Evolutionary conservation across 164 flowering plant species (phyloP), one percentile per base, ranked within the genome.

Genomic region (Vitis cinerea): DNA sequence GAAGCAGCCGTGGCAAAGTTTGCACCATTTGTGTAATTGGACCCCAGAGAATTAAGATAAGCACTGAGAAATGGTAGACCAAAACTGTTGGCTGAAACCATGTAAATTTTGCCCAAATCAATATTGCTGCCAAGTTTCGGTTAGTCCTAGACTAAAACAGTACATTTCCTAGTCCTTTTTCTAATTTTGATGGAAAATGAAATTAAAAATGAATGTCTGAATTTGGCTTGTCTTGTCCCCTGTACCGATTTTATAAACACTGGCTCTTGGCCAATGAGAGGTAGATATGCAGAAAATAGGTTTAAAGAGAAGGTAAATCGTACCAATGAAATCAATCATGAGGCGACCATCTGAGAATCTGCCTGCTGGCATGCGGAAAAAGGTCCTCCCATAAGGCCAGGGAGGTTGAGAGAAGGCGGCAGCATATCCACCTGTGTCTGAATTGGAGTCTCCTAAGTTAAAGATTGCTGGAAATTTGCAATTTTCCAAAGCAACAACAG

Each of bases 401-500:
- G 30, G 4, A 1, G 29, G 57, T 0, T 44, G 53, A 37, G 1
- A 0, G 9, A 71, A 67, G 17, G 66, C 16, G 6, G 77, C 77
- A 30, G 70, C 10, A 9, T 63, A 51, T 10, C 81, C 81, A 10
- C 78, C 81, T 17, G 81, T 78, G 56, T 78, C 81, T 10, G 81
- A 74, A 51, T 78, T 78, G 1, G 78, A 78, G 65, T 74, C 81
- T 3, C 76, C 81, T 3, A 78, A 74, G 68, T 74, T 78, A 27
- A 74, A 74, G 61, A 74, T 74, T 15, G 81, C 81, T 2, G 78
- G 78, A 58, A 78, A 78, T 10, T 50, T 15, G 49, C 80, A 73
- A 30, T 55, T 19, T 50, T 57, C 12, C 27, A 15, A 8, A 30
- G 59, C 60, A 14, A 52, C 13, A 14, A 14, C 47, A 6, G 59